Conservation (phyloP, 495 filamentous ascomycete genomes). For the Trichoderma orchidacearum region DNA sequence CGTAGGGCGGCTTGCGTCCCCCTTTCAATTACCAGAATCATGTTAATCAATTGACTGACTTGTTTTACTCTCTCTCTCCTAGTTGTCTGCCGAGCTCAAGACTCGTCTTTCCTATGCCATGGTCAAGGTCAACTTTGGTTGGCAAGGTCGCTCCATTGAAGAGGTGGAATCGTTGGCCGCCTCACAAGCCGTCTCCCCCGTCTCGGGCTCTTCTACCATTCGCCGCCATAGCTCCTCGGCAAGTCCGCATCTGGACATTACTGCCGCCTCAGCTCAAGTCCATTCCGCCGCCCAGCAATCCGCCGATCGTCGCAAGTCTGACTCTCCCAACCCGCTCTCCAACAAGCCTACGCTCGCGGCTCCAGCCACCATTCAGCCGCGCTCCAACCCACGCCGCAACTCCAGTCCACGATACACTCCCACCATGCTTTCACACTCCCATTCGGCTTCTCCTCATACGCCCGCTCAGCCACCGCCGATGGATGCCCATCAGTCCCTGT, state of each 20-base stretch:
- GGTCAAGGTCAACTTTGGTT: slow-evolving; percentile 78
- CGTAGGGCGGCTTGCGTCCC: slow-evolving; percentile 7
- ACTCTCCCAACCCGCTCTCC: slow-evolving; percentile 10
- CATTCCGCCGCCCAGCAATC: slow-evolving; percentile 11
- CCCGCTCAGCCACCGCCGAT: slow-evolving; percentile 25
- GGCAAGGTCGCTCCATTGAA: slow-evolving; percentile 54
- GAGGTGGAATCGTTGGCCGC: slow-evolving; percentile 52
- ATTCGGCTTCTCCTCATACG: slow-evolving; percentile 20
- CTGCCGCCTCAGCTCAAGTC: slow-evolving; percentile 14
- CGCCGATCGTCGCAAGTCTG: neutral
- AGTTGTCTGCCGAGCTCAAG: slow-evolving; percentile 67
- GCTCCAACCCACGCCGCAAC: slow-evolving; percentile 13
- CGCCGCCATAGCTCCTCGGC: slow-evolving; percentile 31
- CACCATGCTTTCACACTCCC: slow-evolving; percentile 16
- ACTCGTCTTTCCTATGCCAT: slow-evolving; percentile 78
- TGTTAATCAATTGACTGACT: neutral
- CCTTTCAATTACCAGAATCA: neutral
- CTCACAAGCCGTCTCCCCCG: slow-evolving; percentile 44
- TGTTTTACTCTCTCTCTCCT: slow-evolving; percentile 14
- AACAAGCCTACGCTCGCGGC: slow-evolving; percentile 36
- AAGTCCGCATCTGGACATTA: slow-evolving; percentile 22
- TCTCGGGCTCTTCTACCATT: slow-evolving; percentile 35
- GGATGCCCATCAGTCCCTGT: slow-evolving; percentile 6
- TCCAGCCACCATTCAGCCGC: slow-evolving; percentile 43
- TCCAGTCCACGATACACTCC: slow-evolving; percentile 16